phyloP scores from a whole-genome alignment of 2,329 filamentous ascomycete species.

The Clarireedia hainanense region DNA sequence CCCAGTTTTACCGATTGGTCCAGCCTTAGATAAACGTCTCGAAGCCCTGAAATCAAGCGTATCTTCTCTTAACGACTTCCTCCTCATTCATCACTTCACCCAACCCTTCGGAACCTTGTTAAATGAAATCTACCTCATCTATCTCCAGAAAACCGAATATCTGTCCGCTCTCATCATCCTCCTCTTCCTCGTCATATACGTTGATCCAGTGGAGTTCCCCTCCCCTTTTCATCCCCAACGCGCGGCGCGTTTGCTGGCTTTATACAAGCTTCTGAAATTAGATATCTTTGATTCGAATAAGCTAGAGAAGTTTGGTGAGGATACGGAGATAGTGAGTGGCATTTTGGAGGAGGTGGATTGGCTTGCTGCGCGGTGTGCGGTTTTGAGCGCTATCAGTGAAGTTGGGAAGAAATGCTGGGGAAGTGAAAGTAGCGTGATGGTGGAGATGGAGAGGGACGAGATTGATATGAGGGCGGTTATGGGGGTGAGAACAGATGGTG shows the following conservation, averaged over 20 bases:
- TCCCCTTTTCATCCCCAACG: conserved; percentile 44
- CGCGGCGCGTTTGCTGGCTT: conserved; percentile 42
- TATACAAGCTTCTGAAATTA: conserved; percentile 45
- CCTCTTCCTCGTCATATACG: conserved; percentile 25
- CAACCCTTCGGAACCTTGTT: conserved; percentile 30
- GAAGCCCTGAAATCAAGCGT: neutral
- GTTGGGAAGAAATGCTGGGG: conserved; percentile 1
- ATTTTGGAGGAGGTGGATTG: conserved; percentile 12
- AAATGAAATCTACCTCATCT: conserved; percentile 36
- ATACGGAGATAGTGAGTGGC: neutral
- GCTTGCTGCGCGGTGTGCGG: conserved; percentile 1
- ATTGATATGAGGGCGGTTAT: neutral
- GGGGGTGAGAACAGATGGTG: neutral
- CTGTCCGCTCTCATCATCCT: conserved; percentile 41
- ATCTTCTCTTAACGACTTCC: conserved; percentile 1
- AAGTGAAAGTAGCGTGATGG: neutral
- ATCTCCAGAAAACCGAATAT: conserved; percentile 38
- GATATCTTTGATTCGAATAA: conserved; percentile 31
- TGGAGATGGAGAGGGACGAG: neutral
- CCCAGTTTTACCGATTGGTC: neutral
- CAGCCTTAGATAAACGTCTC: conserved; percentile 1
- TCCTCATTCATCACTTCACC: conserved; percentile 6
- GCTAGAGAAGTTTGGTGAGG: neutral
- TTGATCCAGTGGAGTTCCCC: conserved; percentile 43
- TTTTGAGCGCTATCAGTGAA: neutral